Base-by-base conservation (phyloP, 73 alveolate genomes). In the Tetrahymena malaccensis region DNA sequence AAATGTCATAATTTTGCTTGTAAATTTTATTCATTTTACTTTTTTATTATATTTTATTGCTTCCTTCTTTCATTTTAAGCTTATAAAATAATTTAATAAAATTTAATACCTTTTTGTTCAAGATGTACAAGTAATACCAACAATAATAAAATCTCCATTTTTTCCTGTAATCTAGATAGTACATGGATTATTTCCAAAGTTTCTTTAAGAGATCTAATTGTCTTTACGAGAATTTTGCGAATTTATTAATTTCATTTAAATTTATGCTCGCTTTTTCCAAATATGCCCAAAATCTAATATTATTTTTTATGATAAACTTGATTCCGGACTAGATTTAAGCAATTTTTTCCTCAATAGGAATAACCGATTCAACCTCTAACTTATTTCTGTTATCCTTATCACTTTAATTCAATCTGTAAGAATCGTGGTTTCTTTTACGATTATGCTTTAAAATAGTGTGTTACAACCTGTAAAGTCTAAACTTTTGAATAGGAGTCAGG, bases 71-170 rank as follows among this genome's bases (percentile, higher is more conserved):
- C 31, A 9, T 27, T 70, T 25, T n/a, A 40, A 25, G 43, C 0
- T 40, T 27, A 34, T 70, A 7, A 70, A 70, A 8, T 25, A n/a
- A 70, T 85, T 94, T 50, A 93, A 43, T 85, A 25, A 40, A 40
- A 37, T 3, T 37, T 3, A 85, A 85, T 34, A 95, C 93, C 40
- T 95, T 95, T 43, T 85, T 95, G 84, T 95, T 95, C 37, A 95
- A 50, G n/a, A 95, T 95, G 94, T 95, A 95, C 31, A 89, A 40
- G 34, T 94, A 85, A 56, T 85, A 95, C 97, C 97, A 95, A 6
- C 95, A 94, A 89, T 95, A 95, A 43, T 95, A 95, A 43, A 95
- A 95, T 95, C 94, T 95, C 97, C 97, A 95, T 35, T 95, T 95
- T 94, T 95, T 95, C 37, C 94, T 95, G 43, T 89, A 85, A 13